phyloP scores from a whole-genome alignment of 2,329 filamentous ascomycete genomes.

The Sarocladium brachiariae region DNA sequence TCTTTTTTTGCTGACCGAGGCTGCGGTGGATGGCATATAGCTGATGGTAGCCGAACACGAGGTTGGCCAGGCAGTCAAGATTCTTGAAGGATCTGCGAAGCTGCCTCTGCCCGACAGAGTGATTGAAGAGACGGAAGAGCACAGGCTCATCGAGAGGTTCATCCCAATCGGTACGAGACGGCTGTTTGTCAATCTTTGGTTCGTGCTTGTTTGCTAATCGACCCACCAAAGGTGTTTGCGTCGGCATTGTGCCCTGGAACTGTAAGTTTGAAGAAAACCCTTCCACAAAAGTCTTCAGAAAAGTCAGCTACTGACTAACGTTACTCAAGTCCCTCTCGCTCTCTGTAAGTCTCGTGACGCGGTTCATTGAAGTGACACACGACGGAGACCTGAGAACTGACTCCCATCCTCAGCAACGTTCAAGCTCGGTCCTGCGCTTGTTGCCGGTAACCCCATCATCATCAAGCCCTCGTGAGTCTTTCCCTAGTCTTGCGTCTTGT shows the following conservation, averaged over 20 bases:
- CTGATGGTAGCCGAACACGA: not conserved
- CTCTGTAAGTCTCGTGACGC: not conserved
- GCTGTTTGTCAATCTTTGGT: too few species aligned
- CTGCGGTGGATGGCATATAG: too few species aligned
- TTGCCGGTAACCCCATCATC: conserved; percentile 50
- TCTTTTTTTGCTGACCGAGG: too few species aligned
- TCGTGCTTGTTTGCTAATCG: too few species aligned
- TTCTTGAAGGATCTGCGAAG: not conserved
- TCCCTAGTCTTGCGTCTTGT: not conserved
- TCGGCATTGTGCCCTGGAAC: conserved; percentile 6
- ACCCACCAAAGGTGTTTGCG: not conserved
- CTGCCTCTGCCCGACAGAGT: not conserved
- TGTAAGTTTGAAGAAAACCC: conserved; percentile 2
- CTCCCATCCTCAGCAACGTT: conserved; percentile 38
- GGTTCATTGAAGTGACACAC: not conserved
- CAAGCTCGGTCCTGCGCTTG: conserved; percentile 50
- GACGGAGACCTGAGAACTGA: too few species aligned
- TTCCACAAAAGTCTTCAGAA: too few species aligned
- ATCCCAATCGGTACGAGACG: conserved; percentile 1
- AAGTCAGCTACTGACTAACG: too few species aligned
- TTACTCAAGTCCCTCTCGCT: not conserved
- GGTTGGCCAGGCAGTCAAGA: not conserved
- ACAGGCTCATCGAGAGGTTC: not conserved
- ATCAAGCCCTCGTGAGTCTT: conserved; percentile 43
- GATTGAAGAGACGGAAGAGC: not conserved